Evolutionary conservation across 176 grass and related monocot genomes (phyloP), one percentile per base, ranked within the genome.

Genomic region (Puya raimondii): DNA sequence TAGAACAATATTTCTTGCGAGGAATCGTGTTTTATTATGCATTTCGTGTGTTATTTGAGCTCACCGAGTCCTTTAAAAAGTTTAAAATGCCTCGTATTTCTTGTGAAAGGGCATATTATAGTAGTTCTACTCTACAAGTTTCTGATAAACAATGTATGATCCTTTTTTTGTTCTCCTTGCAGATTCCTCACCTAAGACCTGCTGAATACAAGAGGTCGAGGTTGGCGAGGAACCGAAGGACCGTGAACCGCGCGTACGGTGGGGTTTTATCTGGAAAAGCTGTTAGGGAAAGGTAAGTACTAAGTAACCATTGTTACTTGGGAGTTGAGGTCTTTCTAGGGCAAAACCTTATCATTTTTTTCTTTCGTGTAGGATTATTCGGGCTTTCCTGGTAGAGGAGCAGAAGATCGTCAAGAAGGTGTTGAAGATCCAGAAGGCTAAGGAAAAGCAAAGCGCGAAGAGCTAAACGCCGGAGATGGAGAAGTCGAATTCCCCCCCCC

Each of bases 391-490:
- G 66, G 88, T 91, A 0, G 88, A 91, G 78, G 88, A 91, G 72
- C 88, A 91, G 72, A 91, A 91, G 88, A 91, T 91, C 16, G 88
- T 91, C 65, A 91, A 91, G 81, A 91, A 88, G 81, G 88, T 91
- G 51, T 68, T 91, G 53, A 91, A 91, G 85, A 78, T 91, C 72
- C 85, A 91, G 49, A 91, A 91, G 75, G 73, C 75, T 5, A 91
- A 91, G 81, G 84, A 87, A 52, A 91, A 91, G 85, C 15, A 18
- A 61, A 57, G 83, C 64, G 74, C 80, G 48, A 86, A 91, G 80
- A 86, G 76, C 64, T 91, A 91, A 73, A 82, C 47, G 33, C 33
- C 6, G 4, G 33, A 42, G 33, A 33, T 33, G 29, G 29, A 33
- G 0, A 29, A 3, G 27, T 29, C 27, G 3, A 29, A 29, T n/a